Conservation (phyloP, 495 filamentous ascomycete species). For the Penicillium atrosanguineum region DNA sequence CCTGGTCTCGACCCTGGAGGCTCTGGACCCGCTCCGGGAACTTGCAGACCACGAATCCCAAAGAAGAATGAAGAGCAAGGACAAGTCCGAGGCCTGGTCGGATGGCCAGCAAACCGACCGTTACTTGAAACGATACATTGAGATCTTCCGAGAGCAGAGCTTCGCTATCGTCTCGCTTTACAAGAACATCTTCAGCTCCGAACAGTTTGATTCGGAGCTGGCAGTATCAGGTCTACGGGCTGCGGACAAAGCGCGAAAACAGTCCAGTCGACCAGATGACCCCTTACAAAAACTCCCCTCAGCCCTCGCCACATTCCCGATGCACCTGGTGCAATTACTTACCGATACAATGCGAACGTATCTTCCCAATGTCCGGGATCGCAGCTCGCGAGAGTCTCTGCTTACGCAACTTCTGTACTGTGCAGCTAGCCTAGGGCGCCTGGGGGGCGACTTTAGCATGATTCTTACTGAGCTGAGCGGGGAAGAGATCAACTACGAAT, state of each 20-base stretch:
- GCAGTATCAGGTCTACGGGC: constrained; percentile 33
- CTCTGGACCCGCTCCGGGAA: constrained; percentile 80
- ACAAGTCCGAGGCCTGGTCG: constrained; percentile 50
- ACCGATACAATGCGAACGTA: constrained; percentile 75
- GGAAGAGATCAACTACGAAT: constrained; percentile 57
- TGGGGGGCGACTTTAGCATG: constrained; percentile 92
- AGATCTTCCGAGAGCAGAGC: constrained; percentile 97
- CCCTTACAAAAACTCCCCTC: constrained; percentile 69
- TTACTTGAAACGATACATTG: constrained; percentile 92
- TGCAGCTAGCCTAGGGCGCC: constrained; percentile 83
- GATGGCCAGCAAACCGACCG: constrained; percentile 90
- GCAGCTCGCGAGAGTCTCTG: constrained; percentile 74
- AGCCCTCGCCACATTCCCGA: constrained; percentile 78
- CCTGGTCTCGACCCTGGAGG: constrained; percentile 74
- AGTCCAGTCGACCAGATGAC: constrained; percentile 40
- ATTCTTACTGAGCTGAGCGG: constrained; percentile 70
- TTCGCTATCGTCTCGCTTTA: constrained; percentile 94
- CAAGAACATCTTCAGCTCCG: constrained; percentile 76
- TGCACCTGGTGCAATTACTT: constrained; percentile 80
- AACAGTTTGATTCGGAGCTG: constrained; percentile 36
- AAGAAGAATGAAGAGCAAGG: constrained; percentile 29
- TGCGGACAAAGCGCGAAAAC: constrained; percentile 27
- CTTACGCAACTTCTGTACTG: constrained; percentile 95
- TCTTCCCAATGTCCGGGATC: constrained; percentile 79
- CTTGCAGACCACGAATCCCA: constrained; percentile 84